Percentiles rank a stretch among this genome's conserved stretches.
These are phyloP conservation scores for Termitomyces sp. DNA, from an alignment of 768 basidiomycete species.

Conservation along the genomic window DNA sequence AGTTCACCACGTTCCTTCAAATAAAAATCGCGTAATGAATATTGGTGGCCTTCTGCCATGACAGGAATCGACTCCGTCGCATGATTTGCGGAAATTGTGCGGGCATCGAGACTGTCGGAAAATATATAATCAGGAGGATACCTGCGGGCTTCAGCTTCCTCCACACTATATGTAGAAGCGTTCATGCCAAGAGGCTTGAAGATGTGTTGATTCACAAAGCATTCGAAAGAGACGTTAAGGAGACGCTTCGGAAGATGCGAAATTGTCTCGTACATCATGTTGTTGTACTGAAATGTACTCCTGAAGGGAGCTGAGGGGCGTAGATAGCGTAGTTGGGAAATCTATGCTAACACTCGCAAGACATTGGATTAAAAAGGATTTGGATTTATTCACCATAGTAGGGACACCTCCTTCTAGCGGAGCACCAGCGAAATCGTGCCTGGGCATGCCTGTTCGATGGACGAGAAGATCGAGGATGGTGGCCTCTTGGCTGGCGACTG, in stretches of 20 bases:
- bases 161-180: conserved; percentile 36
- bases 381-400: conserved; percentile 29
- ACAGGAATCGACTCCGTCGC: conserved; percentile 7
- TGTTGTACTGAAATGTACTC: conserved; percentile 44
- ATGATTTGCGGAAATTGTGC: too few relatives aligned
- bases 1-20: conserved; percentile 28
- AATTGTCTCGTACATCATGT: conserved; percentile 41
- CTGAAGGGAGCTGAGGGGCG: conserved; percentile 38
- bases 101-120: not conserved
- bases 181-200: conserved; percentile 38
- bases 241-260: conserved; percentile 36
- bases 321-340: conserved; percentile 33
- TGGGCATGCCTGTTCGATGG: conserved; percentile 43
- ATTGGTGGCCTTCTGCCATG: conserved; percentile 36
- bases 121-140: conserved; percentile 9
- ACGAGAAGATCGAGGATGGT: conserved; percentile 39
- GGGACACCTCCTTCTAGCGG: conserved; percentile 27
- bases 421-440: conserved; percentile 37
- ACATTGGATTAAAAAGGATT: not conserved
- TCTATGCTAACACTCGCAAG: conserved; percentile 20
- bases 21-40: conserved; percentile 29
- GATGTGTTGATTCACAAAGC: conserved; percentile 35
- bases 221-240: conserved; percentile 38
- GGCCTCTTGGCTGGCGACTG: conserved; percentile 29
- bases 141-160: conserved; percentile 30